Percentiles rank a stretch among this genome's conserved stretches.
Conservation (phyloP, 1,139 yeast genomes). For the Saccharomycopsis hybrid region DNA sequence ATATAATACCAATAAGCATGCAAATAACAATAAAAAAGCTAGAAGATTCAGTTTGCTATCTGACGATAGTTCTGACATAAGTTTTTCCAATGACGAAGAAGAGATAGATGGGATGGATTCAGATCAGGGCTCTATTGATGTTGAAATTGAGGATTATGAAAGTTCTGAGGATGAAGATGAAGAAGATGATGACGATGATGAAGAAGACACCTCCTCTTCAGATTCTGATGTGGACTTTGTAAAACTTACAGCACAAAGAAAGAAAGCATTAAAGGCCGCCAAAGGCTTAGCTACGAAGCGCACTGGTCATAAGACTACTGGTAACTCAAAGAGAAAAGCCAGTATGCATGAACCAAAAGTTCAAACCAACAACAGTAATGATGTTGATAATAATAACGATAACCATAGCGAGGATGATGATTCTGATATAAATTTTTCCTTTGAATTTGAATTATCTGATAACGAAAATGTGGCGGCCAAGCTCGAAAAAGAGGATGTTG, state of each 20-base stretch:
- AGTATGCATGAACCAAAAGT: background rate
- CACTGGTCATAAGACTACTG: conserved; percentile 3
- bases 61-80: conserved; percentile 10
- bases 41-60: conserved; percentile 18
- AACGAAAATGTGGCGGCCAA: conserved; percentile 27
- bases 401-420: conserved; percentile 35
- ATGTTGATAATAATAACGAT: conserved; percentile 9
- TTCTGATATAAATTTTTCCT: conserved; percentile 24
- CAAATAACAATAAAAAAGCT: conserved; percentile 4
- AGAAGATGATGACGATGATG: conserved; percentile 33
- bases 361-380: conserved; percentile 5
- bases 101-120: conserved; percentile 7
- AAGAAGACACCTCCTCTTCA: conserved; percentile 43
- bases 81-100: background rate
- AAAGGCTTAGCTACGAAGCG: conserved; percentile 32
- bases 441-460: conserved; percentile 51
- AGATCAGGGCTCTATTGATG: background rate
- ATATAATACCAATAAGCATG: background rate
- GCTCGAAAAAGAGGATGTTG: conserved; percentile 53
- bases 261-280: conserved; percentile 48
- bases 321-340: background rate
- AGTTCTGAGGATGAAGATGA: conserved; percentile 31
- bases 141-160: conserved; percentile 4
- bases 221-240: conserved; percentile 70
- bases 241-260: conserved; percentile 59